phyloP scores from a whole-genome alignment of 2,329 filamentous ascomycete species.

The Bipolaris oryzae region DNA sequence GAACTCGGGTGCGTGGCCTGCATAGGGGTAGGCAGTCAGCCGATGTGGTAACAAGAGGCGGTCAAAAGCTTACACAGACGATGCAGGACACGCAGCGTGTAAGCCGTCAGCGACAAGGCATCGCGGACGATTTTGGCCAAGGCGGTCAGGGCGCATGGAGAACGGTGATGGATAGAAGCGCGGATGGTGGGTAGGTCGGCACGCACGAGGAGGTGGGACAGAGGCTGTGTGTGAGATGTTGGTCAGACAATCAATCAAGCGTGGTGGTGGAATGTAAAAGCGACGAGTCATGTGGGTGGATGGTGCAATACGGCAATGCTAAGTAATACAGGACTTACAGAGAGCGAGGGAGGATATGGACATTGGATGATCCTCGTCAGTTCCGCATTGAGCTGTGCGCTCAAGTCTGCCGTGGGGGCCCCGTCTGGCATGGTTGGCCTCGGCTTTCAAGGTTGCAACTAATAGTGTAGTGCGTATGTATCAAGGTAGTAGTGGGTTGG shows the following conservation, averaged over 20 bases:
- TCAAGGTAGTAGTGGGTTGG: no score
- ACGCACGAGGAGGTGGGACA: conserved; percentile 44
- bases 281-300: conserved; percentile 29
- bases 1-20: conserved; percentile 42
- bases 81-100: conserved; percentile 58
- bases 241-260: conserved; percentile 29
- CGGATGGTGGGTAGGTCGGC: conserved; percentile 47
- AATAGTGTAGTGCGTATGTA: no score
- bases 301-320: conserved; percentile 3
- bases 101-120: conserved; percentile 58
- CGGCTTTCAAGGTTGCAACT: not conserved
- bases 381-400: conserved; percentile 47
- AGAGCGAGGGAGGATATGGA: conserved; percentile 58
- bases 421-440: conserved; percentile 8
- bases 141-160: conserved; percentile 56
- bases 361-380: conserved; percentile 56
- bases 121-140: conserved; percentile 54
- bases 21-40: conserved; percentile 29
- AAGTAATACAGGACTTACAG: conserved; percentile 50
- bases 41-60: conserved; percentile 4
- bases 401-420: conserved; percentile 24
- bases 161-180: conserved; percentile 53
- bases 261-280: conserved; percentile 21
- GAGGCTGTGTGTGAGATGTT: conserved; percentile 38
- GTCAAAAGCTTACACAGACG: conserved; percentile 51